Evolutionary conservation across 2,329 filamentous ascomycete genomes (phyloP).

Genomic region (Blumeria graminis): DNA sequence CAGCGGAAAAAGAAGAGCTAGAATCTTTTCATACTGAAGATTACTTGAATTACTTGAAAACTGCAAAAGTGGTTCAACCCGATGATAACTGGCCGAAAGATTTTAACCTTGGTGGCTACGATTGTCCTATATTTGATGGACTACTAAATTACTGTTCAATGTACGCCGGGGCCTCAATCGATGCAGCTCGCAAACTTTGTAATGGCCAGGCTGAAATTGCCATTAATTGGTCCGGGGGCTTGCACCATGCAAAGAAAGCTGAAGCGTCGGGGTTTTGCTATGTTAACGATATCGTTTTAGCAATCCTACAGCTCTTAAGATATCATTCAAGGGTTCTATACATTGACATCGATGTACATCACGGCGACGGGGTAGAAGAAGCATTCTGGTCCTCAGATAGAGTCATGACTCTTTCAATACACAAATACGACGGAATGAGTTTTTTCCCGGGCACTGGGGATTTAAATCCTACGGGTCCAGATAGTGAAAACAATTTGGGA

Average conservation of each 20-base stretch:
- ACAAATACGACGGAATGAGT: constrained; percentile 67
- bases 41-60: constrained; percentile 73
- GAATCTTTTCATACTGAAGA: constrained; percentile 67
- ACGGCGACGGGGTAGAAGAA: constrained; percentile 76
- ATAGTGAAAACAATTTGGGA: constrained; percentile 61
- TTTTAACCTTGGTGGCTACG: constrained; percentile 73
- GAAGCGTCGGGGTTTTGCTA: constrained; percentile 96
- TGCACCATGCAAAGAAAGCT: constrained; percentile 87
- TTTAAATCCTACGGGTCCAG: constrained; percentile 62
- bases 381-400: constrained; percentile 76
- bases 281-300: constrained; percentile 94
- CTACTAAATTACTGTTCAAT: constrained; percentile 88
- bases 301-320: constrained; percentile 67
- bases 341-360: constrained; percentile 83
- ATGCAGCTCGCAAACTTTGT: constrained; percentile 73
- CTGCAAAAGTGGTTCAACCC: constrained; percentile 38
- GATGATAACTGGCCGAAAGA: constrained; percentile 37
- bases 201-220: constrained; percentile 80
- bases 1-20: constrained; percentile 71
- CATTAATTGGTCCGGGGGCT: constrained; percentile 88
- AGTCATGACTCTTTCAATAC: constrained; percentile 83
- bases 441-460: constrained; percentile 89
- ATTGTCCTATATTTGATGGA: constrained; percentile 91
- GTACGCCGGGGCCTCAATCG: constrained; percentile 73
- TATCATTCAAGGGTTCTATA: constrained; percentile 71